Conservation (phyloP, 306 rosid species). For the Lathyrus tuberosus region DNA sequence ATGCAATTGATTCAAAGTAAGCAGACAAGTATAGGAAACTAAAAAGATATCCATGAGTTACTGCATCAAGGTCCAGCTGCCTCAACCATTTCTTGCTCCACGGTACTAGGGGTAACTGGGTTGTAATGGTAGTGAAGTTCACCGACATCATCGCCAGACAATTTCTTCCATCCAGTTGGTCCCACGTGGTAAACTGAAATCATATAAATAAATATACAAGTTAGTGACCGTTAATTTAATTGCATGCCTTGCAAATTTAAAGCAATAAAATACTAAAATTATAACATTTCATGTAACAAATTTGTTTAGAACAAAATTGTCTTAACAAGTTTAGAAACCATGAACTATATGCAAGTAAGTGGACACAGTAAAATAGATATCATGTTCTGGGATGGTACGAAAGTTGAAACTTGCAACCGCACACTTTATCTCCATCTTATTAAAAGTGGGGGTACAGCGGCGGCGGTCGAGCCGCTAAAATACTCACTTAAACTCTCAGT, state of each 20-base stretch:
- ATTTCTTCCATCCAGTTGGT: constrained; percentile 84
- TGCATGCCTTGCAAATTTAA: neutral
- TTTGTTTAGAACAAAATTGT: neutral
- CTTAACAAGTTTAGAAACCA: constrained; percentile 23
- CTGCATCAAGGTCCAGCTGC: constrained; percentile 57
- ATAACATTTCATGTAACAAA: neutral
- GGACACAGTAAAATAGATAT: constrained; percentile 3
- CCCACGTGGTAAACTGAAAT: constrained; percentile 76
- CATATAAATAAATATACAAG: constrained; percentile 35
- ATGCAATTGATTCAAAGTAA: constrained; percentile 31
- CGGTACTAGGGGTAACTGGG: constrained; percentile 70
- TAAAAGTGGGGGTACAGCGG: neutral
- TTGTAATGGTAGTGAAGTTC: constrained; percentile 80
- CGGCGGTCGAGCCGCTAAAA: too few relatives aligned
- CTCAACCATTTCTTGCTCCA: constrained; percentile 94
- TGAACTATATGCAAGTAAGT: neutral
- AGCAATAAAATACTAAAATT: neutral
- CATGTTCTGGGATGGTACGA: neutral
- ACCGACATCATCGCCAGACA: constrained; percentile 89
- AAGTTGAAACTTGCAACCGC: neutral
- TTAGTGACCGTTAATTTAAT: constrained; percentile 11
- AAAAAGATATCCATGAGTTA: constrained; percentile 12
- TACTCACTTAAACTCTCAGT: neutral
- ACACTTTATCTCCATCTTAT: neutral
- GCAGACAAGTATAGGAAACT: constrained; percentile 24